Conservation (phyloP, 129 eudicot species). For the Pulicaria dysenterica region DNA sequence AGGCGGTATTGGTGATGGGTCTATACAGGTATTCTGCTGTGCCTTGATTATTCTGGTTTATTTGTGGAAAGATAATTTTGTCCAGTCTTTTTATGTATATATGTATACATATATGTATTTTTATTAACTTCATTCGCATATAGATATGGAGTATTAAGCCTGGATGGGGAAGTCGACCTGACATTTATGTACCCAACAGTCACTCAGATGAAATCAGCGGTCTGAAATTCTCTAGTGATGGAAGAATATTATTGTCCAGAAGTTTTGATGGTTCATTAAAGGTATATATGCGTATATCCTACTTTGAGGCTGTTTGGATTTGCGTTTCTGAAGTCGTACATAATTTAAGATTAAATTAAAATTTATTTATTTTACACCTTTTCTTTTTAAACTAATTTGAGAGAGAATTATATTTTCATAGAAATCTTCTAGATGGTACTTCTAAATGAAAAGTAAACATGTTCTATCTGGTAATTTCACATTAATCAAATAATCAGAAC, state of each 20-base stretch:
- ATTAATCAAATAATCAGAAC: neutral
- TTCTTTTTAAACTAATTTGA: neutral
- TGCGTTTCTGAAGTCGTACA: neutral
- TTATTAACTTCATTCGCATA: neutral
- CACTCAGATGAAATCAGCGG: slow-evolving; percentile 92
- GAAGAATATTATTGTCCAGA: slow-evolving; percentile 79
- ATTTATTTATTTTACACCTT: neutral
- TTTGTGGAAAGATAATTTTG: neutral
- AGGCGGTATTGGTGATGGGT: slow-evolving; percentile 96
- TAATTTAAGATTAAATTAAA: neutral
- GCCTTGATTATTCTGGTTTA: slow-evolving; percentile 4
- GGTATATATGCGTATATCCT: slow-evolving; percentile 42
- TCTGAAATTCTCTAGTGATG: slow-evolving; percentile 91
- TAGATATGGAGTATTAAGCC: slow-evolving; percentile 92
- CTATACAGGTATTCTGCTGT: slow-evolving; percentile 71
- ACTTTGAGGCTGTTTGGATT: neutral
- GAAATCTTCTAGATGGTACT: no score
- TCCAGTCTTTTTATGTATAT: neutral
- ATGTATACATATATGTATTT: neutral
- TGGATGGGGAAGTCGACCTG: slow-evolving; percentile 99
- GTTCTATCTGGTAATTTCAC: neutral
- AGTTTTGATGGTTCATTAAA: slow-evolving; percentile 85
- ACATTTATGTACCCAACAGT: slow-evolving; percentile 54
- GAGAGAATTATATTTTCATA: neutral
- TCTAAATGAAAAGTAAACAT: neutral